phyloP scores from a whole-genome alignment of 2,329 filamentous ascomycete genomes.

The Aspergillus aculeatus region DNA sequence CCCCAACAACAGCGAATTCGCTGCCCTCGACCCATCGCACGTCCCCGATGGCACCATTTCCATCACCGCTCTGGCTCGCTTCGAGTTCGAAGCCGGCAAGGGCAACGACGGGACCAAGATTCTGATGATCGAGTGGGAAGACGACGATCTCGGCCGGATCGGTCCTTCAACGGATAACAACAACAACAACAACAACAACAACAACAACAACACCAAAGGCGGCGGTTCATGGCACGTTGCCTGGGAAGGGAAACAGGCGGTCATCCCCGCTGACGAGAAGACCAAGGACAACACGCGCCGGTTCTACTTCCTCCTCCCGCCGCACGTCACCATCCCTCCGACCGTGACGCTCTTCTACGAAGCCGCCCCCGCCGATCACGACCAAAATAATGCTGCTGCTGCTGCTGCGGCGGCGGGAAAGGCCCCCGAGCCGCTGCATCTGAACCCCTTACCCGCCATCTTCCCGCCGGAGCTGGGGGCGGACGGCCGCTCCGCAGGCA shows the following conservation, averaged over 20 bases:
- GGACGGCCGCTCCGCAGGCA: constrained; percentile 64
- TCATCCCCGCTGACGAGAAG: constrained; percentile 65
- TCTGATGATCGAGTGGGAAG: constrained; percentile 89
- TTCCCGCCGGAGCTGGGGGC: constrained; percentile 74
- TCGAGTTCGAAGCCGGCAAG: constrained; percentile 77
- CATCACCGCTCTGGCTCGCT: constrained; percentile 69
- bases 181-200: neutral
- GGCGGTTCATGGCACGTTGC: constrained; percentile 70
- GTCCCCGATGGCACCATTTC: constrained; percentile 32
- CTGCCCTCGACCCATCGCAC: constrained; percentile 34
- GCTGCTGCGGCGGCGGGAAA: neutral
- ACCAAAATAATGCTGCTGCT: neutral
- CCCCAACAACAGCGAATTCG: constrained; percentile 32
- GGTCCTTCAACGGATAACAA: constrained; percentile 21
- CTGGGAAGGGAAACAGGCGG: constrained; percentile 77
- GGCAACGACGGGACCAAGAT: constrained; percentile 86
- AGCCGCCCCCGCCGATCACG: constrained; percentile 21
- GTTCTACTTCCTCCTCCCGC: constrained; percentile 78
- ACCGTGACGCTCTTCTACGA: constrained; percentile 64
- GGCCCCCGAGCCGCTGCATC: constrained; percentile 48
- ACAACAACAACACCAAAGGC: neutral
- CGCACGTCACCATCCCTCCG: constrained; percentile 68
- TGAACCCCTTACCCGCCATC: constrained; percentile 82
- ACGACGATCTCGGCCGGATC: constrained; percentile 52
- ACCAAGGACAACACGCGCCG: constrained; percentile 56